phyloP scores from a whole-genome alignment of 2,329 filamentous ascomycete species.

The Didymella glomerata region DNA sequence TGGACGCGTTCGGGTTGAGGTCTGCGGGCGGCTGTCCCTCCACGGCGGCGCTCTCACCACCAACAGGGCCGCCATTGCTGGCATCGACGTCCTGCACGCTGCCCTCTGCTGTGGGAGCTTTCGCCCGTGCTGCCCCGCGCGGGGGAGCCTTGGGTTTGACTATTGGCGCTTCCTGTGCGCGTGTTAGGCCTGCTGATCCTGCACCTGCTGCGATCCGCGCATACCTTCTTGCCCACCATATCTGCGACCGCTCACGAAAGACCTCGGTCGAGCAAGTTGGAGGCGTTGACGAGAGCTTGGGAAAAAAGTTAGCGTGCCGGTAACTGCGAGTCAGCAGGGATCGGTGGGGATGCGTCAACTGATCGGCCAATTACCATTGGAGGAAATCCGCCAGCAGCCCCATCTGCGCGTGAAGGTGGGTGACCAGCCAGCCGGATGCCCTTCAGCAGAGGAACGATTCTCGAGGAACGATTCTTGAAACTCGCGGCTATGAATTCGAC shows the following conservation, averaged over 20 bases:
- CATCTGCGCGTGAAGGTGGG: constrained; percentile 25
- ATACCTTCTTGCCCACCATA: constrained; percentile 47
- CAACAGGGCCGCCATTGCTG: constrained; percentile 12
- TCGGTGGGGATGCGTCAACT: constrained; percentile 20
- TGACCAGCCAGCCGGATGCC: constrained; percentile 21
- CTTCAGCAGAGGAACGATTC: too few relatives aligned
- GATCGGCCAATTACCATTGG: constrained; percentile 33
- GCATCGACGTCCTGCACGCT: constrained; percentile 22
- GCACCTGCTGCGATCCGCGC: neutral
- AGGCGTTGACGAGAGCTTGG: constrained; percentile 22
- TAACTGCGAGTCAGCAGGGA: constrained; percentile 36
- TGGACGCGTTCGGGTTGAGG: constrained; percentile 31
- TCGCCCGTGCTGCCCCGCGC: constrained; percentile 42
- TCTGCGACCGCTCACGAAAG: constrained; percentile 26
- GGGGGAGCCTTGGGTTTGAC: constrained; percentile 42
- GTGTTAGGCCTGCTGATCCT: constrained; percentile 18
- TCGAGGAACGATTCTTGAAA: neutral
- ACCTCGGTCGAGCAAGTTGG: constrained; percentile 23
- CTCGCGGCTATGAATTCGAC: neutral
- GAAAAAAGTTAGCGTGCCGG: constrained; percentile 42
- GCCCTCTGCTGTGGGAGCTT: constrained; percentile 29
- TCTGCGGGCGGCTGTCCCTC: constrained; percentile 23
- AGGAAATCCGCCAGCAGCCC: constrained; percentile 39
- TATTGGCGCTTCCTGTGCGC: constrained; percentile 37
- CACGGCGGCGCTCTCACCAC: constrained; percentile 2